Conservation (phyloP, 2,329 filamentous ascomycete species). For the Biscogniauxia sp. region DNA sequence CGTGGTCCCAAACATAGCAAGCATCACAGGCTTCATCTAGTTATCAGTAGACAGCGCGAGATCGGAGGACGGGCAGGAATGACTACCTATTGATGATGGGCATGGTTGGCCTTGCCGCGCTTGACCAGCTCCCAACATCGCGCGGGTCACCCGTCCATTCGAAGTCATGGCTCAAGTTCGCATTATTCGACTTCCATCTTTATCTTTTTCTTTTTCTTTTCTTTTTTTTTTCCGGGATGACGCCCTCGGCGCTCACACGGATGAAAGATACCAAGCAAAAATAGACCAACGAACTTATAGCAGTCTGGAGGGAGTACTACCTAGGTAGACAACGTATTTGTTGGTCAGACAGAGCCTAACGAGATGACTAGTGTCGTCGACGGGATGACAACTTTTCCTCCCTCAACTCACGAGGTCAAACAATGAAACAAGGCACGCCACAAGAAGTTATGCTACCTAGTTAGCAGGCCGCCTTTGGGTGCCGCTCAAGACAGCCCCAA, state of each 20-base stretch:
- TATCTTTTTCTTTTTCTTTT: too few species aligned
- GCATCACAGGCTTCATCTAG: constrained; percentile 2
- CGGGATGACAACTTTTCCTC: not conserved
- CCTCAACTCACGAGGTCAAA: not conserved
- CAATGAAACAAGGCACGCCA: too few species aligned
- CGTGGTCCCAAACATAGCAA: constrained; percentile 2
- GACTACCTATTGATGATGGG: not conserved
- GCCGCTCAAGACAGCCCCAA: not conserved
- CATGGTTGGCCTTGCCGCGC: not conserved
- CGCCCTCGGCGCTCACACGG: not conserved
- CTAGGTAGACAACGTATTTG: not conserved
- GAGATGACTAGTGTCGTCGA: not conserved
- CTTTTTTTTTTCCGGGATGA: not conserved
- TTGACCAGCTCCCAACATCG: not conserved
- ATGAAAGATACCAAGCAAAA: not conserved
- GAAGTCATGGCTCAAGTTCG: not conserved
- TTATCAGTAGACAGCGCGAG: constrained; percentile 9
- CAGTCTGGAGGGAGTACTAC: not conserved
- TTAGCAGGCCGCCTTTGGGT: too few species aligned
- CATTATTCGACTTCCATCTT: not conserved
- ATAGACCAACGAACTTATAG: not conserved
- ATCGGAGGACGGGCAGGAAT: constrained; percentile 10
- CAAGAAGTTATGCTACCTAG: too few species aligned
- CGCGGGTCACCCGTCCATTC: not conserved
- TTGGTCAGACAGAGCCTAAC: not conserved